Evolutionary conservation across 2,329 filamentous ascomycete genomes (phyloP), one percentile per base, ranked within the genome.

Genomic region (Grosmannia huntii): DNA sequence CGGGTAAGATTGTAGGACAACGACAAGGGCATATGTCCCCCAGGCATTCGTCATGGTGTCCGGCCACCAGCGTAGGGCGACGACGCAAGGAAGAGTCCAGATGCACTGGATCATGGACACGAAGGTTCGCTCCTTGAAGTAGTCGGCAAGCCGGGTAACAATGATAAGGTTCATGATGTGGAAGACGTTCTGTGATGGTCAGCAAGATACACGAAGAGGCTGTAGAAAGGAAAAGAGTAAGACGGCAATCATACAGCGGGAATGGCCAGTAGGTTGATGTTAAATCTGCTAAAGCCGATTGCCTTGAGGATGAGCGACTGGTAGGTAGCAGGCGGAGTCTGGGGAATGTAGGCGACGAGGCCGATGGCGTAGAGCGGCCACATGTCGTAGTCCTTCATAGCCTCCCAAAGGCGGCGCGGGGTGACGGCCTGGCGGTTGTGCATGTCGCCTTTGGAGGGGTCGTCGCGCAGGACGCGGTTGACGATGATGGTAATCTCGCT

Each of bases 191-290:
- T 61, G 11, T 14, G 1, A 14, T 33, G 25, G 9, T 23, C 14
- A 4, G 44, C 31, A 21, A 28, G 23, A 25, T 4, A 36, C 41
- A 3, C 21, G 12, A 10, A 36, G 16, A 56, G 11, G 31, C 3
- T 23, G 28, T n/a, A 36, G 19, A 5, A 28, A 25, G 25, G 4
- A 10, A 3, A 4, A 11, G 36, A 48, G 48, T 5, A 16, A 23
- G 5, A 59, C 55, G 46, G 31, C 9, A 14, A 27, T 62, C 68
- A 62, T 62, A 73, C 71, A 83, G 55, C 53, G 9, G 59, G 59
- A 14, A 87, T 85, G 1, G 77, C 76, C 7, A 87, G 74, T 31
- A 87, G 67, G 64, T 85, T 87, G 0, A 82, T 75, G 16, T 80
- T 69, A 65, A 87, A 83, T 3, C 78, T 81, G 60, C 74, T 71